Percentiles rank a stretch among this genome's conserved stretches.
These are phyloP conservation scores for Tuber aestivum DNA, from an alignment of 495 filamentous ascomycete species.

Conservation along the genomic window DNA sequence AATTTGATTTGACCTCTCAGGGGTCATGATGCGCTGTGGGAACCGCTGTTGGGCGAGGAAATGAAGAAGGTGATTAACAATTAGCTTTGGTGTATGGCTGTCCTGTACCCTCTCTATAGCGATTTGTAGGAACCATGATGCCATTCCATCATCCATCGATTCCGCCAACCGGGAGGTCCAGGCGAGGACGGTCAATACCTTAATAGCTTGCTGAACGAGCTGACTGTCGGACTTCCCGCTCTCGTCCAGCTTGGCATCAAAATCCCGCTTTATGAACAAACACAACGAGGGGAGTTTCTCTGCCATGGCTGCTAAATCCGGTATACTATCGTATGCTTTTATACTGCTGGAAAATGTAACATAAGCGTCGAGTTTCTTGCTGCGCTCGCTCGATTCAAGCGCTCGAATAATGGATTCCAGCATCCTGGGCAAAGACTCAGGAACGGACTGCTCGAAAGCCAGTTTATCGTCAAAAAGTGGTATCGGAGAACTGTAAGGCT, in stretches of 20 bases:
- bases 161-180: slow-evolving; percentile 60
- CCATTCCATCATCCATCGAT: slow-evolving; percentile 67
- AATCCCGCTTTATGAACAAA: slow-evolving; percentile 74
- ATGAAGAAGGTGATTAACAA: slow-evolving; percentile 69
- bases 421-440: slow-evolving; percentile 59
- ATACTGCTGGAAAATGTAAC: slow-evolving; percentile 67
- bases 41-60: slow-evolving; percentile 74
- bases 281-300: slow-evolving; percentile 69
- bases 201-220: slow-evolving; percentile 68
- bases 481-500: slow-evolving; percentile 51
- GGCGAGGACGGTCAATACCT: slow-evolving; percentile 65
- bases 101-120: slow-evolving; percentile 64
- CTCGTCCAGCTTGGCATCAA: slow-evolving; percentile 50
- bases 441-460: slow-evolving; percentile 24
- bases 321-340: slow-evolving; percentile 69
- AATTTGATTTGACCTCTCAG: slow-evolving; percentile 59
- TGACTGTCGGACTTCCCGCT: slow-evolving; percentile 55
- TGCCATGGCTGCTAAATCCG: slow-evolving; percentile 61
- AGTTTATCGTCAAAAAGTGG: slow-evolving; percentile 31
- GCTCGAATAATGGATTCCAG: slow-evolving; percentile 74
- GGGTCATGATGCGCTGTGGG: slow-evolving; percentile 62
- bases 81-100: slow-evolving; percentile 62
- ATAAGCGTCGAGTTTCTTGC: slow-evolving; percentile 77
- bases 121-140: slow-evolving; percentile 70
- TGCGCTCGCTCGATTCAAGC: slow-evolving; percentile 62